Evolutionary conservation across 2,329 filamentous ascomycete genomes (phyloP).

Genomic region (Chaetomium strumarium): DNA sequence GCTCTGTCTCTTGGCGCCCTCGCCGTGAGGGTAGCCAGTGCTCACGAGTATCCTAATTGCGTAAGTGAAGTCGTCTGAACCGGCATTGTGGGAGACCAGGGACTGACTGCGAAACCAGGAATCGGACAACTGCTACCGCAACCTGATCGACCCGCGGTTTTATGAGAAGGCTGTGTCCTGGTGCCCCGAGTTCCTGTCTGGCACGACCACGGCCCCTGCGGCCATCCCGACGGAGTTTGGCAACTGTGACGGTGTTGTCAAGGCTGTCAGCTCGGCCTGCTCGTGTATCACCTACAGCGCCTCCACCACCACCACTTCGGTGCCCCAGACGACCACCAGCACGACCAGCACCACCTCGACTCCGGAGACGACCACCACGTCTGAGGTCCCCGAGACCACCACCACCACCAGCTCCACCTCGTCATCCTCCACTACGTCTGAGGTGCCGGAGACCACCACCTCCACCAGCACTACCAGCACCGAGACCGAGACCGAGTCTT

Average conservation of each 20-base stretch:
- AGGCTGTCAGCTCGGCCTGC: conserved; percentile 26
- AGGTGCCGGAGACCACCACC: conserved; percentile 5
- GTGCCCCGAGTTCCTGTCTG: conserved; percentile 24
- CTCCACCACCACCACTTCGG: not conserved
- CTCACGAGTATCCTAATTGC: conserved; percentile 23
- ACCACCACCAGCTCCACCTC: conserved; percentile 6
- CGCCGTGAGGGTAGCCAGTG: conserved; percentile 19
- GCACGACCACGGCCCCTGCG: conserved; percentile 17
- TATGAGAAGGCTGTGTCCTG: conserved; percentile 13
- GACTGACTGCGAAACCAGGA: conserved; percentile 15
- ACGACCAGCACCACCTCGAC: not conserved
- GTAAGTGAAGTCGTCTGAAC: conserved; percentile 8
- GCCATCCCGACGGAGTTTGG: conserved; percentile 23
- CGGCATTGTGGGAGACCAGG: not conserved
- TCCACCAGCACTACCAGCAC: conserved; percentile 8
- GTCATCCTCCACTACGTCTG: not conserved
- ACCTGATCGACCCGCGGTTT: conserved; percentile 23
- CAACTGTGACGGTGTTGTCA: conserved; percentile 22
- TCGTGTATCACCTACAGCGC: conserved; percentile 26
- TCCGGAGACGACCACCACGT: not conserved
- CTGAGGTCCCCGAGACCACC: not conserved
- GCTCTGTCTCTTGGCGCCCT: conserved; percentile 21
- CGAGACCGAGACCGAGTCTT: not conserved
- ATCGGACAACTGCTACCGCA: conserved; percentile 24
- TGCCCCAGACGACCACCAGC: not conserved